Conservation (phyloP, 257 asterid genomes). For the Hygrophila difformis region DNA sequence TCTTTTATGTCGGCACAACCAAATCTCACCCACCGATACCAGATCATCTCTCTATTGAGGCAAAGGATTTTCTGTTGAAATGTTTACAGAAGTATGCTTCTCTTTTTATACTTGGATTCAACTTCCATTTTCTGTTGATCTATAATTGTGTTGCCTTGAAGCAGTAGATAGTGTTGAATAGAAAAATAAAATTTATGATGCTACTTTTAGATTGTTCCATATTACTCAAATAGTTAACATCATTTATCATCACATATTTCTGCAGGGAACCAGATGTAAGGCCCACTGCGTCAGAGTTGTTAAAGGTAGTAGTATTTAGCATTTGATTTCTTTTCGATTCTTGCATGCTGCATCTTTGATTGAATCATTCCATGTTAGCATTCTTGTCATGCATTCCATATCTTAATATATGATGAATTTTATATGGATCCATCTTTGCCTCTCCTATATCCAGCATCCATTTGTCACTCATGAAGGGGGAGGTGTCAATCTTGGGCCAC, state of each 20-base stretch:
- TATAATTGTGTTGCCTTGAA: not conserved
- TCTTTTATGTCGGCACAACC: slow-evolving; percentile 93
- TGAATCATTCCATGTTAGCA: slow-evolving; percentile 9
- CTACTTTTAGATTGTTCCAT: slow-evolving; percentile 1
- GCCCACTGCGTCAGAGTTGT: slow-evolving; percentile 75
- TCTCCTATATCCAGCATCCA: slow-evolving; percentile 60
- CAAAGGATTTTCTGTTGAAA: slow-evolving; percentile 78
- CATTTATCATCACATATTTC: slow-evolving; percentile 17
- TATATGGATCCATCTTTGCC: too few relatives aligned
- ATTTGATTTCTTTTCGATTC: not conserved
- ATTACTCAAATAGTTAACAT: slow-evolving; percentile 16
- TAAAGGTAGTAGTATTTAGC: slow-evolving; percentile 40
- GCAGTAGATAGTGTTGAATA: not conserved
- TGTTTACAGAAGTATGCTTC: slow-evolving; percentile 79
- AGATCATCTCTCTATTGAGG: slow-evolving; percentile 87
- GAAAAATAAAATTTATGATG: not conserved
- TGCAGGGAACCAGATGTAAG: slow-evolving; percentile 90
- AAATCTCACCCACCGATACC: slow-evolving; percentile 99
- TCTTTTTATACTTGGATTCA: too few relatives aligned
- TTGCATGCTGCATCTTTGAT: slow-evolving; percentile 41
- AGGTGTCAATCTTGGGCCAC: slow-evolving; percentile 42
- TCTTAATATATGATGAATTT: too few relatives aligned
- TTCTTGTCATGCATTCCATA: too few relatives aligned
- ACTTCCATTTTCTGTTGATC: not conserved
- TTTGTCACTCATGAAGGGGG: slow-evolving; percentile 77